Percentiles rank a stretch among this genome's conserved stretches.
Evolutionary conservation across 2,329 filamentous ascomycete genomes (phyloP).

Genomic region (Diplodia corticola): DNA sequence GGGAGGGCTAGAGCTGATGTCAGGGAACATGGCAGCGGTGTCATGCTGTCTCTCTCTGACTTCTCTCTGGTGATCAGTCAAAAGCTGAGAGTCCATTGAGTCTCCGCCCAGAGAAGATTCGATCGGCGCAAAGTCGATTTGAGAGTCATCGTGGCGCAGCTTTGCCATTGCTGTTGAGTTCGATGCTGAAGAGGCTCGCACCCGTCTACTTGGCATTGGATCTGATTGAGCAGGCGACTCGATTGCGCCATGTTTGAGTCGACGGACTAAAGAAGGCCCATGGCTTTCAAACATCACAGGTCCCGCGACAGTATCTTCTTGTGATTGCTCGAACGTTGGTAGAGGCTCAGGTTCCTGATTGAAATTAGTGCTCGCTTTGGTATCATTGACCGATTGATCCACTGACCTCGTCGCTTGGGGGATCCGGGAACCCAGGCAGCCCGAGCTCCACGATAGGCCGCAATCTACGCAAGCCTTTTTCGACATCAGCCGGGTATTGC

Average conservation of each 20-base stretch:
- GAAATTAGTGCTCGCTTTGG: slow-evolving; percentile 47
- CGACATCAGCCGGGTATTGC: slow-evolving; percentile 65
- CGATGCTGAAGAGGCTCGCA: background rate
- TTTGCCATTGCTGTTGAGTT: slow-evolving; percentile 50
- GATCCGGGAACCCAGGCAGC: slow-evolving; percentile 50
- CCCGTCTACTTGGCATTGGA: background rate
- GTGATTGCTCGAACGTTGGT: slow-evolving; percentile 24
- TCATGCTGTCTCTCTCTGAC: slow-evolving; percentile 69
- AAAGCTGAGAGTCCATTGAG: slow-evolving; percentile 64
- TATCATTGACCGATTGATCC: slow-evolving; percentile 25
- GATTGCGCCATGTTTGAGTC: background rate
- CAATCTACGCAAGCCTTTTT: slow-evolving; percentile 61
- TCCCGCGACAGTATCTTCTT: slow-evolving; percentile 37
- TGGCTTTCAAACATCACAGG: background rate
- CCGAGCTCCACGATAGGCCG: slow-evolving; percentile 55
- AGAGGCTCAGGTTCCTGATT: background rate
- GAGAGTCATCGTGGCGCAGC: slow-evolving; percentile 77
- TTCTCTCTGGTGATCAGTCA: slow-evolving; percentile 80
- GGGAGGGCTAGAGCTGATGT: slow-evolving; percentile 47
- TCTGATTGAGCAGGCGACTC: background rate
- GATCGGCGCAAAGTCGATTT: slow-evolving; percentile 73
- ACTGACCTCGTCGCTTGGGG: slow-evolving; percentile 38
- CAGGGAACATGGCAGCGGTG: slow-evolving; percentile 67
- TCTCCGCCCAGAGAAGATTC: slow-evolving; percentile 55
- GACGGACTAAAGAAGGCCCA: background rate